phyloP scores from a whole-genome alignment of 2,329 filamentous ascomycete species.

The Pyricularia sp. region DNA sequence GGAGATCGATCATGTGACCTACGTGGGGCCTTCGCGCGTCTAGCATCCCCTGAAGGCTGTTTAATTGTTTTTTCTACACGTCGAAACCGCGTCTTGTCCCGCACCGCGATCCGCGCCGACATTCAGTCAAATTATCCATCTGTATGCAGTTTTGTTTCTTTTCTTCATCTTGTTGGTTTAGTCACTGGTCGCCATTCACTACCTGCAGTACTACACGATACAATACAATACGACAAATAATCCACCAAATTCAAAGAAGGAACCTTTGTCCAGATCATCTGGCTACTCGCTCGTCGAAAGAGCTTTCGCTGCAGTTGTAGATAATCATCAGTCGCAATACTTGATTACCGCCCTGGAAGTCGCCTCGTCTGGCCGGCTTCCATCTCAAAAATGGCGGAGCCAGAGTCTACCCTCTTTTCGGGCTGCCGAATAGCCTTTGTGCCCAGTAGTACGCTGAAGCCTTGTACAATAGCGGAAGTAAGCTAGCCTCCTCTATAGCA shows the following conservation, averaged over 20 bases:
- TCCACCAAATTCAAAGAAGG: neutral
- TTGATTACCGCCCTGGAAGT: neutral
- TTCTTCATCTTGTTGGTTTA: neutral
- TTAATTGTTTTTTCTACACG: slow-evolving; percentile 5
- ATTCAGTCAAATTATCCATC: neutral
- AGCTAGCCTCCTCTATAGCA: neutral
- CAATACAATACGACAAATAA: neutral
- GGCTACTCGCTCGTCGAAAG: neutral
- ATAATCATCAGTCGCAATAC: neutral
- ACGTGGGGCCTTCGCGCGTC: slow-evolving; percentile 13
- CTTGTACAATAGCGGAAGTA: slow-evolving; percentile 32
- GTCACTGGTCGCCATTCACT: neutral
- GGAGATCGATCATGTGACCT: slow-evolving; percentile 10
- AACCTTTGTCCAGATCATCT: neutral
- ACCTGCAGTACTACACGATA: neutral
- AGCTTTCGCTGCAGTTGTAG: neutral
- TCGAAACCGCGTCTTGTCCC: slow-evolving; percentile 1
- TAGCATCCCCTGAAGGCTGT: neutral
- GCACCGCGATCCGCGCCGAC: neutral
- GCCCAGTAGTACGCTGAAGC: slow-evolving; percentile 28
- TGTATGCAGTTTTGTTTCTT: neutral
- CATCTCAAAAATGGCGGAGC: neutral
- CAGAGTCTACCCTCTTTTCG: neutral
- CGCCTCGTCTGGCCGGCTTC: neutral
- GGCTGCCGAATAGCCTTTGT: slow-evolving; percentile 35